These are phyloP conservation scores for Chytriomyces confervae DNA, from an alignment of 192 early-diverging fungal genomes.

Conservation along the genomic window DNA sequence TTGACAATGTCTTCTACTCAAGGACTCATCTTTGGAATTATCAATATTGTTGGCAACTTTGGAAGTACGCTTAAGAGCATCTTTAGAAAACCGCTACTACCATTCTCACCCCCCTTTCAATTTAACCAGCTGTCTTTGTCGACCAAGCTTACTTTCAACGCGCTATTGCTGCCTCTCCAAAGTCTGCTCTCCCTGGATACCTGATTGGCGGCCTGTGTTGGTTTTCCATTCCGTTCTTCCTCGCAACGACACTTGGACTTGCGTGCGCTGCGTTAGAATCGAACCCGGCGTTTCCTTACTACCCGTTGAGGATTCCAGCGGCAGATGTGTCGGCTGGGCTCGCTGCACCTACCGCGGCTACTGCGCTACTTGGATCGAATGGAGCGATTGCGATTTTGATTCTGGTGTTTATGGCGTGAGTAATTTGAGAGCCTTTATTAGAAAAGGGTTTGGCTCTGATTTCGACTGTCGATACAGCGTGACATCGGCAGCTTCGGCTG, in stretches of 20 bases:
- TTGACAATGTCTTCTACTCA: constrained; percentile 69
- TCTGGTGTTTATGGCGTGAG: constrained; percentile 71
- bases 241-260: constrained; percentile 75
- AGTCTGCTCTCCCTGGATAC: constrained; percentile 71
- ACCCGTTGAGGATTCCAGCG: constrained; percentile 55
- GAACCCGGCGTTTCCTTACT: constrained; percentile 59
- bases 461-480: constrained; percentile 35
- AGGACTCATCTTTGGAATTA: constrained; percentile 75
- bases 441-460: too few species aligned
- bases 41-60: constrained; percentile 79
- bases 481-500: constrained; percentile 75
- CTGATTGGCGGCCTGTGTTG: constrained; percentile 77
- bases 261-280: constrained; percentile 69
- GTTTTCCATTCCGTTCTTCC: constrained; percentile 77
- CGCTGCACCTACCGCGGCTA: constrained; percentile 69
- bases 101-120: neutral
- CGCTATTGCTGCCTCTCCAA: constrained; percentile 72
- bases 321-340: constrained; percentile 70
- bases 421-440: too few species aligned
- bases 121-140: constrained; percentile 48
- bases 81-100: constrained; percentile 32
- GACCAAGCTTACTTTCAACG: constrained; percentile 80
- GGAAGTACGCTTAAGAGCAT: constrained; percentile 53
- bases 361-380: constrained; percentile 64
- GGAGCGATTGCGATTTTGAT: constrained; percentile 70